Evolutionary conservation across 345 rosid species (phyloP).

Genomic region (Salix brachista): DNA sequence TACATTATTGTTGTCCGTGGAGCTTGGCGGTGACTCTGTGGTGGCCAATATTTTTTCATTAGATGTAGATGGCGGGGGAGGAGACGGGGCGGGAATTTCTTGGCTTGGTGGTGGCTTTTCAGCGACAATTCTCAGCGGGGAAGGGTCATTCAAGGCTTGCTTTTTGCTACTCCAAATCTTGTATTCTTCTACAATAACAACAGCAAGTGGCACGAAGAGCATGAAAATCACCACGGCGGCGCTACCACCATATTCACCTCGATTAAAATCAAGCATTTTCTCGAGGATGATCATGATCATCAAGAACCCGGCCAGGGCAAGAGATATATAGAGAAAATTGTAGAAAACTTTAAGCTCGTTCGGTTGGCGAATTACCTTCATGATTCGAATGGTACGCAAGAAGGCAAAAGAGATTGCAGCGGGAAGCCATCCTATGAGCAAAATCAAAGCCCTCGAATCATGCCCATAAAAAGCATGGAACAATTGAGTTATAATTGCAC

Average conservation of each 20-base stretch:
- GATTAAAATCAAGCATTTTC: slow-evolving; percentile 26
- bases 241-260: slow-evolving; percentile 38
- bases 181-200: slow-evolving; percentile 49
- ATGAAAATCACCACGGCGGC: slow-evolving; percentile 47
- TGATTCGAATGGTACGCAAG: slow-evolving; percentile 37
- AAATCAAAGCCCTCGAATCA: slow-evolving; percentile 38
- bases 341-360: slow-evolving; percentile 53
- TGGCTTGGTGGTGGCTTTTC: slow-evolving; percentile 17
- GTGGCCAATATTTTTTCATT: not conserved
- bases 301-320: slow-evolving; percentile 56
- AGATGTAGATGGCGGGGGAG: not conserved
- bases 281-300: slow-evolving; percentile 48
- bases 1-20: not conserved
- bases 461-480: slow-evolving; percentile 43
- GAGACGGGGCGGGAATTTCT: not conserved
- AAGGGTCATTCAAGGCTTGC: slow-evolving; percentile 23
- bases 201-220: slow-evolving; percentile 45
- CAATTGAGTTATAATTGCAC: slow-evolving; percentile 53
- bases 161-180: slow-evolving; percentile 38
- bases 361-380: slow-evolving; percentile 40
- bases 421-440: slow-evolving; percentile 59
- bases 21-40: not conserved
- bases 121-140: slow-evolving; percentile 27
- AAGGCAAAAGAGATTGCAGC: slow-evolving; percentile 46
- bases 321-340: slow-evolving; percentile 47